phyloP scores from a whole-genome alignment of 1,139 yeast species.

The Scheffersomyces lignicola region DNA sequence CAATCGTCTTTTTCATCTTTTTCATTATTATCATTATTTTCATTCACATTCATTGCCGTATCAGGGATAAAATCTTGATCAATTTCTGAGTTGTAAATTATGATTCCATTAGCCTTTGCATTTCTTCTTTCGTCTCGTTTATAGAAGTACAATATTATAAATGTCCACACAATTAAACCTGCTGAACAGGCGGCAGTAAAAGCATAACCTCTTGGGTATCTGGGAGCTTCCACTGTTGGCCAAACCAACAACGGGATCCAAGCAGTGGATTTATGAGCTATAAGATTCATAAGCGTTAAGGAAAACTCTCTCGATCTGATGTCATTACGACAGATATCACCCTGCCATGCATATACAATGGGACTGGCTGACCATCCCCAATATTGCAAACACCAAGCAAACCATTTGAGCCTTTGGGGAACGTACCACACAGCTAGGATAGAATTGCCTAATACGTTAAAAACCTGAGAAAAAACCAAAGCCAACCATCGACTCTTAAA shows the following conservation, averaged over 20 bases:
- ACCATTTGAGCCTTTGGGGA: constrained; percentile 47
- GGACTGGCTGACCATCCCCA: constrained; percentile 55
- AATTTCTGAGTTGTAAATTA: constrained; percentile 41
- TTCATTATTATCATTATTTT: too few species aligned
- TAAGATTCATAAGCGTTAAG: constrained; percentile 43
- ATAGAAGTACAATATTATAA: constrained; percentile 55
- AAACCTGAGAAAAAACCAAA: constrained; percentile 51
- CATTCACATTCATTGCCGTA: too few species aligned
- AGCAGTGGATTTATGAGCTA: constrained; percentile 46
- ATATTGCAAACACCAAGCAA: constrained; percentile 47
- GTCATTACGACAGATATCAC: constrained; percentile 47
- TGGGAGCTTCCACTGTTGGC: constrained; percentile 43
- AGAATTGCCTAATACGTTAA: constrained; percentile 39
- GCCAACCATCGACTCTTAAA: constrained; percentile 59
- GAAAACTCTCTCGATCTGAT: constrained; percentile 44
- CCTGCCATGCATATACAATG: constrained; percentile 47
- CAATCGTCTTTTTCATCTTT: too few species aligned
- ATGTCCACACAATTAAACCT: constrained; percentile 51
- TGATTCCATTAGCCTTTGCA: constrained; percentile 55
- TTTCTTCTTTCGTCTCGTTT: constrained; percentile 54
- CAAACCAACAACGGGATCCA: constrained; percentile 51
- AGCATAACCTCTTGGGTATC: constrained; percentile 39
- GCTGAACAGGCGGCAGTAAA: constrained; percentile 56
- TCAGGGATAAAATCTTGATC: constrained; percentile 3
- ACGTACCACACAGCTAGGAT: constrained; percentile 49